Evolutionary conservation across 495 filamentous ascomycete genomes (phyloP), one percentile per base, ranked within the genome.

Genomic region (Lasiosphaeria hispida): DNA sequence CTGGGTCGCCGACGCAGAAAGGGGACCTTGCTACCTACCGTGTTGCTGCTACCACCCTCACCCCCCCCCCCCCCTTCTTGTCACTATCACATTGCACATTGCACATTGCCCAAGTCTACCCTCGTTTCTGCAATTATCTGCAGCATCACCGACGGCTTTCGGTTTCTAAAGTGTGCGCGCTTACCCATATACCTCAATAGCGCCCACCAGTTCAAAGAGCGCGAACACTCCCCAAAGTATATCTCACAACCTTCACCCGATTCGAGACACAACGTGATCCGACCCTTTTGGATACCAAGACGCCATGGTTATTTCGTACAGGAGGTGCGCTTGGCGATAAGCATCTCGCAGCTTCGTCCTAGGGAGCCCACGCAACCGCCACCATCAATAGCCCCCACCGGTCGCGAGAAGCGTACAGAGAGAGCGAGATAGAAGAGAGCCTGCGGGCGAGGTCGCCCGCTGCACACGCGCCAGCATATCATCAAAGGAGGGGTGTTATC

Each of bases 221-320:
- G 23, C 23, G 23, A 47, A 15, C 43, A 19, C 43, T 11, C 38
- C 11, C 38, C 11, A 1, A 10, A 23, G 43, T 47, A 47, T 47
- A 47, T 47, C 43, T 47, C 18, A 47, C 11, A 47, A 23, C 43
- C 38, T 41, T 41, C 43, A 23, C 15, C 43, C 49, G 38, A 58
- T 19, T 38, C 47, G 18, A 34, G 48, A 39, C 30, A 43, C 56
- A 4, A 36, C 36, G 7, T 14, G 53, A 54, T 55, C 56, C 52
- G 33, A 50, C 47, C 47, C 47, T 2, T 49, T 15, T 35, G 47
- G 23, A 34, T 10, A 35, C 39, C 57, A 47, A 54, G 49, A 45
- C 30, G 40, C 35, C 34, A 41, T 66, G 61, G 61, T 41, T 49
- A 66, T 70, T 67, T 66, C 63, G 63, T 58, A 64, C 59, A 59